Base-by-base conservation (phyloP, 2,329 filamentous ascomycete species). In the Byssoonygena ceratinophila region DNA sequence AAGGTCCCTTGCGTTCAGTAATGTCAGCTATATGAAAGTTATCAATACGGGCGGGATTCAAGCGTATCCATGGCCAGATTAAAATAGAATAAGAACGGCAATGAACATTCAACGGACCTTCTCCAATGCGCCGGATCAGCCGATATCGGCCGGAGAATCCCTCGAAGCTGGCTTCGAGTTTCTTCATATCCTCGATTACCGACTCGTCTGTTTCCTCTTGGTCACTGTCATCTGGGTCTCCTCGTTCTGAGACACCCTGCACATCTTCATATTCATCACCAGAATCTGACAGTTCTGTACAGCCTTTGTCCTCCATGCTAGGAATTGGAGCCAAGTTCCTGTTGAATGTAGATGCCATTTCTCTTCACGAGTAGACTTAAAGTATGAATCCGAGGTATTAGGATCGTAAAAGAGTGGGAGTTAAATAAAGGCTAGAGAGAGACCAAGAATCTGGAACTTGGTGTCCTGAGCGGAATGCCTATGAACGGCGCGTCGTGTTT, bases 51-150 rank as follows among this genome's bases (percentile, higher is more conserved):
- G 16, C 20, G 18, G 16, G 20, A 25, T 29, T 31, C 6, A 1
- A 43, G 29, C 22, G 4, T 39, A 18, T 4, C 14, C 6, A 9
- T 8, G 14, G 20, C 34, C 31, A 23, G 8, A 14, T n/a, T 46
- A 8, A 25, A 5, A 23, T 23, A n/a, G 14, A 16, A 1, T n/a
- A 1, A 46, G 27, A 16, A n/a, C 14, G 9, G 8, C 11, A 9
- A 31, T n/a, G n/a, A 1, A 49, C 27, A 54, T n/a, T 18, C 20
- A 32, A 55, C 60, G 53, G 71, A 90, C 89, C 92, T 79, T 98
- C 92, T 64, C 92, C 92, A 64, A 98, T 98, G 57, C 91, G 84
- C 71, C 96, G 96, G 66, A 98, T 92, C 51, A 98, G 72, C 50
- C 90, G 83, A 70, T 91, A 98, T 54, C 84, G 82, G 61, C 87